Evolutionary conservation across 495 filamentous ascomycete species (phyloP).

Genomic region (Neurospora pannonica): DNA sequence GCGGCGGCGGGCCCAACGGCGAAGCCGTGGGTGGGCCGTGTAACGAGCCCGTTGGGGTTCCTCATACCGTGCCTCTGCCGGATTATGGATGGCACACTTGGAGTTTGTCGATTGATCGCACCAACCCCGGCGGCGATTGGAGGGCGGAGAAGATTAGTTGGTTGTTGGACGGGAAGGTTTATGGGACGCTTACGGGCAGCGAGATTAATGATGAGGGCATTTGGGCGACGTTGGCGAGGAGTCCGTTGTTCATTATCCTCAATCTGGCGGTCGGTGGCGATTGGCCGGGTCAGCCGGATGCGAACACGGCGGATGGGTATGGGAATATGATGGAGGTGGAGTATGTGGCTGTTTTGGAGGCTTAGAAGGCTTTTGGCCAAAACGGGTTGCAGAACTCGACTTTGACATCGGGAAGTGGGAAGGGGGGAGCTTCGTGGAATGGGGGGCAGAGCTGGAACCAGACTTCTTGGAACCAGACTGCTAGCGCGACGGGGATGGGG

Average conservation of each 20-base stretch:
- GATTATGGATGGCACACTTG: constrained; percentile 37
- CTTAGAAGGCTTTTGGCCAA: not conserved
- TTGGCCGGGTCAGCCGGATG: constrained; percentile 28
- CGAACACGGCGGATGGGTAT: constrained; percentile 30
- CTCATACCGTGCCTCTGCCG: constrained; percentile 18
- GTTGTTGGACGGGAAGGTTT: constrained; percentile 33
- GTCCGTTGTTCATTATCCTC: constrained; percentile 36
- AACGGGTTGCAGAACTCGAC: not conserved
- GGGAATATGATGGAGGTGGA: constrained; percentile 43
- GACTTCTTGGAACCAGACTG: not conserved
- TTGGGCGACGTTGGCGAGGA: constrained; percentile 38
- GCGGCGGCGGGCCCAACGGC: constrained; percentile 23
- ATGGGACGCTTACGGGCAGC: constrained; percentile 27
- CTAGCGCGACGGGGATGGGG: not conserved
- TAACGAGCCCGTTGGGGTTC: constrained; percentile 35
- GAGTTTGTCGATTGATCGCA: constrained; percentile 35
- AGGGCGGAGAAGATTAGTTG: constrained; percentile 35
- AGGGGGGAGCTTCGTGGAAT: too few relatives aligned
- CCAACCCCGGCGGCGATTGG: constrained; percentile 26
- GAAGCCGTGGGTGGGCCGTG: constrained; percentile 33
- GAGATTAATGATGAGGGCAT: constrained; percentile 32
- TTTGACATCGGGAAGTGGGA: not conserved
- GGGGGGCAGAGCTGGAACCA: not conserved
- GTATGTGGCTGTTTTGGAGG: constrained; percentile 31
- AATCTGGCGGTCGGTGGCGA: constrained; percentile 43